Evolutionary conservation across 2,329 filamentous ascomycete species (phyloP).

Genomic region (Sclerotinia trifoliorum): DNA sequence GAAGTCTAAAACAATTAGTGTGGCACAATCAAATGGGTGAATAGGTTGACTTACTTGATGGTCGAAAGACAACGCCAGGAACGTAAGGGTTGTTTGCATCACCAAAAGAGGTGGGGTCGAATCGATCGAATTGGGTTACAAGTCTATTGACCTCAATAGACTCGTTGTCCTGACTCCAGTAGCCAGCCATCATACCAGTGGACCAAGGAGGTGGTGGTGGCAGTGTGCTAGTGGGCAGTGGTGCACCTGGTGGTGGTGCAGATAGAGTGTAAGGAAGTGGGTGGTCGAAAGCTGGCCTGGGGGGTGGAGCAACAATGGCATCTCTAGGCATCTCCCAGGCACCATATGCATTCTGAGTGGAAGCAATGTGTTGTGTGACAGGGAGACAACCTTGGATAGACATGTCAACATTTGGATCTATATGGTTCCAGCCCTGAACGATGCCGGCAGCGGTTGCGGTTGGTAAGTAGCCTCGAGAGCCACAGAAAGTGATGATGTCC

Average conservation of each 20-base stretch:
- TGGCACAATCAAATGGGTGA: background rate
- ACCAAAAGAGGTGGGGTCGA: background rate
- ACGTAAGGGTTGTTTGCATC: background rate
- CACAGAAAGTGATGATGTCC: slow-evolving; percentile 32
- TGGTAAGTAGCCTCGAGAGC: slow-evolving; percentile 12
- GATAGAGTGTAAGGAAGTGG: background rate
- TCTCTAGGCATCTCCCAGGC: slow-evolving; percentile 4
- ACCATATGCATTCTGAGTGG: slow-evolving; percentile 18
- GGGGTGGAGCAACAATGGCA: background rate
- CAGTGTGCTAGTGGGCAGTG: background rate
- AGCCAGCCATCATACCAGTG: slow-evolving; percentile 20
- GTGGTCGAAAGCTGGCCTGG: slow-evolving; percentile 1
- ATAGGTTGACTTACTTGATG: background rate
- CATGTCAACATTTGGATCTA: slow-evolving; percentile 1
- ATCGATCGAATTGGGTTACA: background rate
- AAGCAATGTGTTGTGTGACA: slow-evolving; percentile 12
- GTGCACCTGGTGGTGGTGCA: background rate
- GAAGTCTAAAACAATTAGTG: background rate
- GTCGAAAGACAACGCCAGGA: background rate
- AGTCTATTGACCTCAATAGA: background rate
- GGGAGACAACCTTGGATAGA: slow-evolving; percentile 7
- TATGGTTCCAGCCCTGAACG: slow-evolving; percentile 1
- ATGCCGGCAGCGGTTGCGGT: background rate
- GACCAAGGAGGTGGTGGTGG: slow-evolving; percentile 1
- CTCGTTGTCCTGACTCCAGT: slow-evolving; percentile 3